A percentile compares a stretch with the other conserved stretches of the same genome.
phyloP scores from a whole-genome alignment of 1,284 basidiomycete species.

The Pseudozyma pruni region DNA sequence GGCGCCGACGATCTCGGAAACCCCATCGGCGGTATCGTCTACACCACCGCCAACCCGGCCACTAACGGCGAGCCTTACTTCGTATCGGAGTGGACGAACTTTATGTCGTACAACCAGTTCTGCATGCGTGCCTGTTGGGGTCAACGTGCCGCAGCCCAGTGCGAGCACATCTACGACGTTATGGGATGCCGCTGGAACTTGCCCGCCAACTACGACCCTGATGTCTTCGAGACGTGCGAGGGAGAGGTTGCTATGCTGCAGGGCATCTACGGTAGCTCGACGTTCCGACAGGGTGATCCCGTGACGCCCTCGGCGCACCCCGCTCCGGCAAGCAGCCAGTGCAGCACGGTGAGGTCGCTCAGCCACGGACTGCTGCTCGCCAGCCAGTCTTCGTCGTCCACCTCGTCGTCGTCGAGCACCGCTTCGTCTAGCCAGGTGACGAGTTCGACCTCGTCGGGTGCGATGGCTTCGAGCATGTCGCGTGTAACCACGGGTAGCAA shows the following conservation, averaged over 20 bases:
- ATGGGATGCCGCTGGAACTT: slow-evolving; percentile 64
- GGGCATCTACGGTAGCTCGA: slow-evolving; percentile 58
- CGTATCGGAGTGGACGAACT: slow-evolving; percentile 60
- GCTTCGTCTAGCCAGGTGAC: neutral
- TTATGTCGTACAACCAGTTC: slow-evolving; percentile 61
- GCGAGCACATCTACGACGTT: slow-evolving; percentile 64
- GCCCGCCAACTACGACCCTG: slow-evolving; percentile 52
- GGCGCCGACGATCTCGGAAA: slow-evolving; percentile 61
- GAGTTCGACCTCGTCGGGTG: slow-evolving; percentile 1
- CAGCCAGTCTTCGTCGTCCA: slow-evolving; percentile 5
- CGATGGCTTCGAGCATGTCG: slow-evolving; percentile 14
- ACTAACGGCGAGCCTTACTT: slow-evolving; percentile 39
- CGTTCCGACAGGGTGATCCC: slow-evolving; percentile 58
- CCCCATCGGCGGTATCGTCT: slow-evolving; percentile 62
- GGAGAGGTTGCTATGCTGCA: slow-evolving; percentile 52
- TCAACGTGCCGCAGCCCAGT: slow-evolving; percentile 49
- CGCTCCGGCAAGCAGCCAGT: slow-evolving; percentile 37
- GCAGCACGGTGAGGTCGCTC: slow-evolving; percentile 22
- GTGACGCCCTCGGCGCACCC: slow-evolving; percentile 42
- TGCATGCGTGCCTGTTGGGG: slow-evolving; percentile 63
- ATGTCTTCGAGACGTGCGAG: slow-evolving; percentile 61
- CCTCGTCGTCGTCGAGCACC: neutral
- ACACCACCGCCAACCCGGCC: slow-evolving; percentile 58
- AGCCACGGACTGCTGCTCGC: slow-evolving; percentile 33
- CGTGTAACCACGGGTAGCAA: slow-evolving; percentile 2